Percentiles rank a stretch among this genome's conserved stretches.
Evolutionary conservation across 2,329 filamentous ascomycete genomes (phyloP).

Genomic region (Ascomycota sp.): DNA sequence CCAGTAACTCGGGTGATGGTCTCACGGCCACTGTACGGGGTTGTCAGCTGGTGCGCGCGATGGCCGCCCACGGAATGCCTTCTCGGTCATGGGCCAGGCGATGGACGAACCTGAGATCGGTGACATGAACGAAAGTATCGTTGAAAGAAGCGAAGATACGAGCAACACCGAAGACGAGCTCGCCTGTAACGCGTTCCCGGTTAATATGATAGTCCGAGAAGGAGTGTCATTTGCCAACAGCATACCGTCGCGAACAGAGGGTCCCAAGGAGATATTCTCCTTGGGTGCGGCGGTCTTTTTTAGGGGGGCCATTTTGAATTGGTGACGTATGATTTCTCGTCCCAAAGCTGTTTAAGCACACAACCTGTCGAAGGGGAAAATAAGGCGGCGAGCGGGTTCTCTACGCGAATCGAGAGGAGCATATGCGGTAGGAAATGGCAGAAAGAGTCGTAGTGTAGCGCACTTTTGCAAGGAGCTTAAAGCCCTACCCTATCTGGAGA

Average conservation of each 20-base stretch:
- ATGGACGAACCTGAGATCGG: constrained; percentile 72
- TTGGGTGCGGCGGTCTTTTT: constrained; percentile 74
- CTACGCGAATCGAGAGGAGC: constrained; percentile 6
- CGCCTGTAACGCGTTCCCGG: constrained; percentile 33
- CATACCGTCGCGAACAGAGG: constrained; percentile 84
- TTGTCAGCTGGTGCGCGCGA: constrained; percentile 1
- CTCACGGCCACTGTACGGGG: constrained; percentile 70
- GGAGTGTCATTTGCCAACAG: background rate
- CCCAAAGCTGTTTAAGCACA: constrained; percentile 15
- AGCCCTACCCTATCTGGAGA: constrained; percentile 14
- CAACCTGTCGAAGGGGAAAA: constrained; percentile 6
- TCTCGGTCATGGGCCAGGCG: no score
- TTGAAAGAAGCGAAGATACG: constrained; percentile 92
- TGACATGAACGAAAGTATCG: constrained; percentile 94
- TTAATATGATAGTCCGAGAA: background rate
- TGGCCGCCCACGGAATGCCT: no score
- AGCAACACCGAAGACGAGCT: constrained; percentile 95
- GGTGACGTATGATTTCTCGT: constrained; percentile 15
- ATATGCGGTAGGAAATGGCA: constrained; percentile 18
- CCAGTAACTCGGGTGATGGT: constrained; percentile 99
- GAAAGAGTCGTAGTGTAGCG: constrained; percentile 7
- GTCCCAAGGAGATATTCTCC: constrained; percentile 98
- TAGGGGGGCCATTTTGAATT: constrained; percentile 59
- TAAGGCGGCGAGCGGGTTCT: constrained; percentile 8
- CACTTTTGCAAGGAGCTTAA: constrained; percentile 6